These are phyloP conservation scores for Leonotis leonurus DNA, from an alignment of 257 asterid species.

Conservation along the genomic window DNA sequence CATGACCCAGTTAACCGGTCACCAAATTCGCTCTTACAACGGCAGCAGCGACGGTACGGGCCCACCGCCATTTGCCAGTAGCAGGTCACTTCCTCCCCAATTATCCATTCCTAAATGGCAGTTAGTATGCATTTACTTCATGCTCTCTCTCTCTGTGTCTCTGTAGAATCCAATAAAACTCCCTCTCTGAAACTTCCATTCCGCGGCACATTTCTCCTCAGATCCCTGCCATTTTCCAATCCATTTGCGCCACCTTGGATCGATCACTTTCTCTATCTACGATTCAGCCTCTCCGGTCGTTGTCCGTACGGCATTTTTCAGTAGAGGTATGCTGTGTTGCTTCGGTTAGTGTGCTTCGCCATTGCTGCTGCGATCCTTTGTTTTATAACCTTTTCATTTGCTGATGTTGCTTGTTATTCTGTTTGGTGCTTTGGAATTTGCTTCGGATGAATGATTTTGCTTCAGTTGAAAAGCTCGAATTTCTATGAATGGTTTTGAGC, in stretches of 20 bases:
- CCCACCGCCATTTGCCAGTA: slow-evolving; percentile 25
- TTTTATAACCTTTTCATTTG: background rate
- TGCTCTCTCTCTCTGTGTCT: slow-evolving; percentile 19
- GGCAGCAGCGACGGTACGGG: slow-evolving; percentile 26
- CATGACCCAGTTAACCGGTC: slow-evolving; percentile 34
- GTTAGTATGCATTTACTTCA: slow-evolving; percentile 50
- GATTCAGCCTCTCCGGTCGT: slow-evolving; percentile 5
- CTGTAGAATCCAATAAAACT: slow-evolving; percentile 17
- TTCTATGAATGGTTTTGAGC: background rate
- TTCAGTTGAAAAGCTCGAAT: background rate
- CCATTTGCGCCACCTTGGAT: background rate
- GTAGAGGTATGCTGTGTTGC: slow-evolving; percentile 17
- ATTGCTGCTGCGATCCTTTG: no score
- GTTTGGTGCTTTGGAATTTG: background rate
- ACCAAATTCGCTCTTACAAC: background rate
- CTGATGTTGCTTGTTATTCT: background rate
- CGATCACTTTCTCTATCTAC: slow-evolving; percentile 17
- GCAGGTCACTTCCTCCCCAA: slow-evolving; percentile 33
- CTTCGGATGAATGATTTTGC: background rate
- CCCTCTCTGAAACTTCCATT: slow-evolving; percentile 1
- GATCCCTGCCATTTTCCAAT: slow-evolving; percentile 25
- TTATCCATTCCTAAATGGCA: slow-evolving; percentile 33
- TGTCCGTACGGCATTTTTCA: slow-evolving; percentile 11
- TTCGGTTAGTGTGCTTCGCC: background rate
- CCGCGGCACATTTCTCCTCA: slow-evolving; percentile 4